Evolutionary conservation across 441 rosid genomes (phyloP).

Genomic region (Erysimum pusillum): DNA sequence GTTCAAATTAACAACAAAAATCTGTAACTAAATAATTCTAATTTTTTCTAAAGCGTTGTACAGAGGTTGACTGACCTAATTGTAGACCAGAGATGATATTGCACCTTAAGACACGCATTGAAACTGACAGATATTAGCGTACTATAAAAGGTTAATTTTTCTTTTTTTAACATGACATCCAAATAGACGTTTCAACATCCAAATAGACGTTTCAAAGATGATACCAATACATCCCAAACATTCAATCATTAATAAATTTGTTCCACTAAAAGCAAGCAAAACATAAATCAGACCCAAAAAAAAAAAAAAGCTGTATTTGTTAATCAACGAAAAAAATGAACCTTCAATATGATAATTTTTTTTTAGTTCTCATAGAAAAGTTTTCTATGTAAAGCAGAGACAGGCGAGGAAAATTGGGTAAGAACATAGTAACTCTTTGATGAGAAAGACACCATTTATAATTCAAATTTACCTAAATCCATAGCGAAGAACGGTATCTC

Average conservation of each 20-base stretch:
- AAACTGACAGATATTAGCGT: conserved; percentile 28
- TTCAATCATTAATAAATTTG: conserved; percentile 21
- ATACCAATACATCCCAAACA: conserved; percentile 1
- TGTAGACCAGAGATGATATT: conserved; percentile 14
- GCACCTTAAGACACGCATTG: conserved; percentile 46
- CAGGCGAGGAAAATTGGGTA: conserved; percentile 12
- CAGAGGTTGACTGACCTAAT: conserved; percentile 33
- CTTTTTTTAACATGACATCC: background rate
- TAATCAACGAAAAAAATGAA: conserved; percentile 16
- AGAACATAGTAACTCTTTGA: conserved; percentile 24
- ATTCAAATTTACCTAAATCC: conserved; percentile 36
- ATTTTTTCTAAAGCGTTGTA: background rate
- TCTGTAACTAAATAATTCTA: background rate
- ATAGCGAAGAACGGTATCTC: conserved; percentile 28
- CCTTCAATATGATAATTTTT: conserved; percentile 3
- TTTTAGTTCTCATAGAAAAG: conserved; percentile 1
- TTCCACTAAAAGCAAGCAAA: no score
- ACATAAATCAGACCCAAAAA: background rate
- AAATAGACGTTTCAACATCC: conserved; percentile 30
- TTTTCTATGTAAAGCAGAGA: conserved; percentile 26
- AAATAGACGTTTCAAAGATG: conserved; percentile 28
- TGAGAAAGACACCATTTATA: conserved; percentile 22
- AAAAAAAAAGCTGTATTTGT: background rate
- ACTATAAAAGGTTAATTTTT: conserved; percentile 17
- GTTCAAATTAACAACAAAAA: background rate